These are phyloP conservation scores for Coniella vitis DNA, from an alignment of 2,329 filamentous ascomycete species.

Conservation along the genomic window DNA sequence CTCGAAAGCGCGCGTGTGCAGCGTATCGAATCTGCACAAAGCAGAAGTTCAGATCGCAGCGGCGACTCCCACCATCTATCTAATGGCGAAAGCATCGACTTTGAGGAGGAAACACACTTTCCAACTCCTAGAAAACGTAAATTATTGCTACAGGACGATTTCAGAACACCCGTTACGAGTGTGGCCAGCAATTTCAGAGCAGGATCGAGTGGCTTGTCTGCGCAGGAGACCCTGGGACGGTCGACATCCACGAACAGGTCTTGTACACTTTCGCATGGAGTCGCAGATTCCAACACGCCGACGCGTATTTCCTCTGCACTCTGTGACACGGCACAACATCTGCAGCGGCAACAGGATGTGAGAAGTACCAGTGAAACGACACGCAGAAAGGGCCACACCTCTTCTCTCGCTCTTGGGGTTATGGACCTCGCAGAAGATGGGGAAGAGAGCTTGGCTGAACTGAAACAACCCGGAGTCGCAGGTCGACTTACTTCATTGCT, in stretches of 20 bases:
- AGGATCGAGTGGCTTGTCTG: neutral
- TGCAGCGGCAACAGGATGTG: slow-evolving; percentile 7
- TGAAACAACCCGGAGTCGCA: slow-evolving; percentile 2
- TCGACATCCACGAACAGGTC: neutral
- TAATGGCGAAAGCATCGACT: slow-evolving; percentile 53
- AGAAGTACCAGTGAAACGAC: neutral
- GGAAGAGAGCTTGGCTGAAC: neutral
- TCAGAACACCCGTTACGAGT: neutral
- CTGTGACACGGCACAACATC: neutral
- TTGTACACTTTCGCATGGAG: neutral
- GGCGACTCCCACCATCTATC: slow-evolving; percentile 24
- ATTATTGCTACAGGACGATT: neutral
- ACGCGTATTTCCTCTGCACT: neutral
- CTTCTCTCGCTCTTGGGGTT: slow-evolving; percentile 6
- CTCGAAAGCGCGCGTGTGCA: slow-evolving; percentile 19
- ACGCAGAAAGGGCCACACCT: neutral
- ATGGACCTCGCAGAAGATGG: slow-evolving; percentile 13
- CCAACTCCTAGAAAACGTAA: slow-evolving; percentile 35
- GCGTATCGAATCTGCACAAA: slow-evolving; percentile 38
- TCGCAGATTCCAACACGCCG: neutral
- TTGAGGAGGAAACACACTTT: slow-evolving; percentile 43
- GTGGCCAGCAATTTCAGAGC: neutral
- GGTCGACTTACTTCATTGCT: slow-evolving; percentile 10
- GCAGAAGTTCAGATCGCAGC: slow-evolving; percentile 24
- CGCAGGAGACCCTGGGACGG: neutral